Evolutionary conservation across 192 early-diverging fungal species (phyloP).

Genomic region (Linnemannia hyalina): DNA sequence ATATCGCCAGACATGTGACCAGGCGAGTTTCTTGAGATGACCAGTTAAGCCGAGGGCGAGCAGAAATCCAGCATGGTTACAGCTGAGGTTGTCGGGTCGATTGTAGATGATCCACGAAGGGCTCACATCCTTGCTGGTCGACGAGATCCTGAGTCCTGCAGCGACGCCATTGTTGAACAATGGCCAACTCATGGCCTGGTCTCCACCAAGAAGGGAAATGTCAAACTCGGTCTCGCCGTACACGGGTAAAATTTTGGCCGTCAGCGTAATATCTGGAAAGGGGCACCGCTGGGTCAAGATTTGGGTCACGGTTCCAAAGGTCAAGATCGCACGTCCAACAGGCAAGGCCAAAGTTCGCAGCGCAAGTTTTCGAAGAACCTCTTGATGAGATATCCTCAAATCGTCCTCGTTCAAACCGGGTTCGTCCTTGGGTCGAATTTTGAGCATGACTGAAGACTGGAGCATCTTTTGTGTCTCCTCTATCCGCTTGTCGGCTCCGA

Average conservation of each 20-base stretch:
- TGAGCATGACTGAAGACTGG: conserved; percentile 55
- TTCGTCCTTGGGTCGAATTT: conserved; percentile 20
- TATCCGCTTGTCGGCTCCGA: conserved; percentile 66
- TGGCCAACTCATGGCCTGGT: conserved; percentile 78
- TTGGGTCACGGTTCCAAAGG: conserved; percentile 70
- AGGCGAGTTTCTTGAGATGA: conserved; percentile 74
- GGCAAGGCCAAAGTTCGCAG: conserved; percentile 74
- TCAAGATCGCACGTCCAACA: conserved; percentile 75
- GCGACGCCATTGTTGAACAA: conserved; percentile 92
- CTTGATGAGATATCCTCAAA: conserved; percentile 15
- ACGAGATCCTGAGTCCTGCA: conserved; percentile 76
- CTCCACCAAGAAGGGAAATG: conserved; percentile 36
- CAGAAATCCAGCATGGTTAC: conserved; percentile 84
- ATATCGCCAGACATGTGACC: conserved; percentile 72
- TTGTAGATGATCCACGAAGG: conserved; percentile 89
- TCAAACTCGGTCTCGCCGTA: conserved; percentile 70
- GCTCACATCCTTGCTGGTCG: conserved; percentile 65
- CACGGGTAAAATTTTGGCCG: conserved; percentile 75
- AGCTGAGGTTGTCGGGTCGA: conserved; percentile 64
- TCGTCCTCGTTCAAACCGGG: conserved; percentile 53
- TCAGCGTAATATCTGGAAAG: conserved; percentile 68
- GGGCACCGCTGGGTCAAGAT: conserved; percentile 68
- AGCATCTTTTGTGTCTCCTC: conserved; percentile 66
- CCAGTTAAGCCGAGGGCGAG: conserved; percentile 87
- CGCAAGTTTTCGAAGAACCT: conserved; percentile 26